These are phyloP conservation scores for Saccharomycopsis sp. DNA, from an alignment of 805 yeast species.

Conservation along the genomic window DNA sequence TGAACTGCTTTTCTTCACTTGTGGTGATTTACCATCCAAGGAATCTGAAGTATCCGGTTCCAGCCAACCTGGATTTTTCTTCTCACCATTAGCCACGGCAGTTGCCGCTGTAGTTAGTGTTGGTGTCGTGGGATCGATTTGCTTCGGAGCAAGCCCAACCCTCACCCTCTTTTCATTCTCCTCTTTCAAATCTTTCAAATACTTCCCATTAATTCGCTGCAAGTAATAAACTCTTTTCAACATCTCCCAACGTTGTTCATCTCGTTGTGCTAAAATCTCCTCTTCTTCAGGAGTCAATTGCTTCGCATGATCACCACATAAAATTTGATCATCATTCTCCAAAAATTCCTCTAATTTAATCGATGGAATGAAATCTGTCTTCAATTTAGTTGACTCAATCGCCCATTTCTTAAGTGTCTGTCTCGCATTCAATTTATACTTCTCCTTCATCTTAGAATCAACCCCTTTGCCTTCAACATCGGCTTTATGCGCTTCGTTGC, in stretches of 20 bases:
- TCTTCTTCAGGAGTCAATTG: conserved; percentile 33
- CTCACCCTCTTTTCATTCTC: conserved; percentile 20
- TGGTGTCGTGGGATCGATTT: neutral
- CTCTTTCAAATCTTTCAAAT: conserved; percentile 30
- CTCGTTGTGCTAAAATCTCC: conserved; percentile 33
- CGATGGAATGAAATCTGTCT: conserved; percentile 43
- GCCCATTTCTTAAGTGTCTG: conserved; percentile 54
- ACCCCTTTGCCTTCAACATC: conserved; percentile 78
- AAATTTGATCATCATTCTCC: conserved; percentile 33
- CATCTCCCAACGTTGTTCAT: conserved; percentile 61
- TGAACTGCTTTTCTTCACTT: neutral
- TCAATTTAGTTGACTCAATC: conserved; percentile 31
- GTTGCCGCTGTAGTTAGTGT: neutral
- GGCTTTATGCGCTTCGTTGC: conserved; percentile 51
- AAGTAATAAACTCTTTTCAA: conserved; percentile 64
- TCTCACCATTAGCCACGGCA: neutral
- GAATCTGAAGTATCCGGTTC: neutral
- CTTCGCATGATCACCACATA: conserved; percentile 26
- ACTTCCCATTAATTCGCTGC: conserved; percentile 55
- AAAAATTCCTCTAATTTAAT: conserved; percentile 50
- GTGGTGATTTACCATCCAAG: neutral
- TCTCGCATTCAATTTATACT: conserved; percentile 48
- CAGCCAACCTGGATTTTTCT: neutral
- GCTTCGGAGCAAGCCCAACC: conserved; percentile 10
- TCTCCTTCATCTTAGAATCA: conserved; percentile 37